Conservation (phyloP, 2,329 filamentous ascomycete species). For the Cladophialophora bantiana region DNA sequence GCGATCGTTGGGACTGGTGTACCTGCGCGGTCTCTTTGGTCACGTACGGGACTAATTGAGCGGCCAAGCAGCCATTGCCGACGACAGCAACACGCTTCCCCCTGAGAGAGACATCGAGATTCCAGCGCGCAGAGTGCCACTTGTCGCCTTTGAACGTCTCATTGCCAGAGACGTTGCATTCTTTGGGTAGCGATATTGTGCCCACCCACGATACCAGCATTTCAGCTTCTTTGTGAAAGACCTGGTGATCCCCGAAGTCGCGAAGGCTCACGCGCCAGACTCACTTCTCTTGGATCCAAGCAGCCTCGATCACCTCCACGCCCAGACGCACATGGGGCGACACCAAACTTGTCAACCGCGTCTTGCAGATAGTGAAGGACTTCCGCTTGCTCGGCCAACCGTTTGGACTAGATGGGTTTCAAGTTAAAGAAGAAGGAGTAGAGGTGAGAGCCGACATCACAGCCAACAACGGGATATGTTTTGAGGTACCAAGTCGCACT, state of each 20-base stretch:
- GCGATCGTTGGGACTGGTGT: constrained; percentile 64
- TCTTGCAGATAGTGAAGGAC: constrained; percentile 56
- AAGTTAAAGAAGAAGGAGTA: constrained; percentile 64
- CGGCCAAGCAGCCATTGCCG: constrained; percentile 65
- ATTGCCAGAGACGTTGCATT: constrained; percentile 54
- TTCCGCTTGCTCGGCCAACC: constrained; percentile 57
- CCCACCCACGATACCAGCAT: constrained; percentile 46
- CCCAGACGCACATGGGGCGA: constrained; percentile 40
- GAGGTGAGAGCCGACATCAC: constrained; percentile 54
- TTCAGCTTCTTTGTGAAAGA: constrained; percentile 40
- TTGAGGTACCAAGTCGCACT: constrained; percentile 31
- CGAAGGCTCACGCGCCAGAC: constrained; percentile 43
- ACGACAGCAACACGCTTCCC: constrained; percentile 64
- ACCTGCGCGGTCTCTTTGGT: constrained; percentile 60
- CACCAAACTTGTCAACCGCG: constrained; percentile 45
- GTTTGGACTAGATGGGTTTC: constrained; percentile 59
- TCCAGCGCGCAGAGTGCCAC: constrained; percentile 65
- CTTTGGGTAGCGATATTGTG: constrained; percentile 42
- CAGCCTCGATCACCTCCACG: constrained; percentile 39
- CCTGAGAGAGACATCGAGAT: constrained; percentile 54
- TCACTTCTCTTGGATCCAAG: constrained; percentile 38
- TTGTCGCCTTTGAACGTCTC: constrained; percentile 61
- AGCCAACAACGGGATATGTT: constrained; percentile 27
- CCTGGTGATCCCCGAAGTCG: constrained; percentile 39
- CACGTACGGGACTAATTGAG: constrained; percentile 63